A percentile compares a stretch with the other conserved stretches of the same genome.
Evolutionary conservation across 2,329 filamentous ascomycete genomes (phyloP).

Genomic region (Pseudogymnoascus pannorum): DNA sequence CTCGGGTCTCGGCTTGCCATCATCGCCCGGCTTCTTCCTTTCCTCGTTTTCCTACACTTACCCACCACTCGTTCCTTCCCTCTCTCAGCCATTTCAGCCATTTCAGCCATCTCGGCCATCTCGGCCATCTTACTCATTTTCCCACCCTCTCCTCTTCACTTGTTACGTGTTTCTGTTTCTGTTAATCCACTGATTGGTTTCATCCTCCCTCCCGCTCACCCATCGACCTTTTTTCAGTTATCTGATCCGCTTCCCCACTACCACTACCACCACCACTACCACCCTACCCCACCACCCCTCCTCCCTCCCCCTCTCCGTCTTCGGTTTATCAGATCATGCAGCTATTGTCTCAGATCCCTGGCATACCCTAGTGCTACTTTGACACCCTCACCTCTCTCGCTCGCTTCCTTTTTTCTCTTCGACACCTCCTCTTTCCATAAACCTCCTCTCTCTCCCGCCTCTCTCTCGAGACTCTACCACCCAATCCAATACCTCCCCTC

Average conservation of each 20-base stretch:
- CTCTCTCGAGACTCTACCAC: too few species aligned
- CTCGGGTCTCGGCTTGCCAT: neutral
- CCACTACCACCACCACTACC: too few species aligned
- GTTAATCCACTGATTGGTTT: neutral
- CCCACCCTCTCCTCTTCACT: too few species aligned
- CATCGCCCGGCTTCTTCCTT: neutral
- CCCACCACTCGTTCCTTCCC: neutral
- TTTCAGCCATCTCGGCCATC: too few species aligned
- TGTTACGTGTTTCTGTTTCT: too few species aligned
- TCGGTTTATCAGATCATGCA: neutral
- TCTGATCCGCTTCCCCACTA: neutral
- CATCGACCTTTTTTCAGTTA: neutral
- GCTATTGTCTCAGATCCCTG: neutral
- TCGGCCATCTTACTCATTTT: too few species aligned
- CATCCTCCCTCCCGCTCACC: too few species aligned
- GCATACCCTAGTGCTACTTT: neutral
- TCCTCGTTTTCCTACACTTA: too few species aligned
- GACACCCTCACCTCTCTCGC: neutral
- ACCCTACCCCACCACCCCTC: neutral
- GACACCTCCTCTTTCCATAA: neutral
- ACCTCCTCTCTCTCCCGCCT: neutral
- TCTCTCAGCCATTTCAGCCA: neutral
- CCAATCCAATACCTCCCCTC: too few species aligned
- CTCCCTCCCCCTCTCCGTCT: neutral
- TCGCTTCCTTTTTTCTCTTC: neutral